Percentiles rank a stretch among this genome's conserved stretches.
Conservation (phyloP, 441 rosid genomes). For the Bocquillonia castaneifolia region DNA sequence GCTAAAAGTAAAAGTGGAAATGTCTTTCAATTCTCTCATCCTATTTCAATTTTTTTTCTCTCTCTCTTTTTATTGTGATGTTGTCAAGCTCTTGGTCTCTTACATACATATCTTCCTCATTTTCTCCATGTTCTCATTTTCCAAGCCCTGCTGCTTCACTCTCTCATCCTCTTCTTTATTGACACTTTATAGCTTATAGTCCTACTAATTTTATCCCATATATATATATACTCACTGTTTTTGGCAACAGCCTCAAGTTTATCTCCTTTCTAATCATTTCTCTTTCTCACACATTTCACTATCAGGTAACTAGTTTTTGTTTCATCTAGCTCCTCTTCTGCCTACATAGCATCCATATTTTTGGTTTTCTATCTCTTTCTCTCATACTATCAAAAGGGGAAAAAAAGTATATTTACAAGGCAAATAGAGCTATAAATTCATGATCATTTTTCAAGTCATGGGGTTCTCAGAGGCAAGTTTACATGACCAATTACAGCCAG, state of each 20-base stretch:
- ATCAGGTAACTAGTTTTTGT: not conserved
- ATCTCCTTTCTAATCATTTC: not conserved
- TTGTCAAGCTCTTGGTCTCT: not conserved
- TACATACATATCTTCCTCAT: not conserved
- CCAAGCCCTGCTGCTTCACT: not conserved
- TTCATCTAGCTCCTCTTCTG: not conserved
- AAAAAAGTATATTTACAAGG: too few relatives aligned
- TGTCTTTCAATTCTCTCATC: conserved; percentile 12
- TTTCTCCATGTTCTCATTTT: not conserved
- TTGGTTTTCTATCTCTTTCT: not conserved
- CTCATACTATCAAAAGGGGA: not conserved
- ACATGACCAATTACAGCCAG: conserved; percentile 39
- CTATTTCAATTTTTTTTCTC: conserved; percentile 1
- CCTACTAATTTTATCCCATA: not conserved
- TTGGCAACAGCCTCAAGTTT: not conserved
- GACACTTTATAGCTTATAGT: conserved; percentile 2
- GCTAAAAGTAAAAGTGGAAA: conserved; percentile 14
- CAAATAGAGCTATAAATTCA: conserved; percentile 15
- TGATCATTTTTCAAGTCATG: conserved; percentile 21
- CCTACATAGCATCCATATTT: not conserved
- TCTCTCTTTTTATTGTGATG: not conserved
- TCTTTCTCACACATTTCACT: not conserved
- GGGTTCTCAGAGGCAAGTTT: conserved; percentile 33
- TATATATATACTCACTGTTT: not conserved
- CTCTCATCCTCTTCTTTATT: not conserved